Evolutionary conservation across 1,139 yeast genomes (phyloP).

Genomic region (Pichia inconspicua): DNA sequence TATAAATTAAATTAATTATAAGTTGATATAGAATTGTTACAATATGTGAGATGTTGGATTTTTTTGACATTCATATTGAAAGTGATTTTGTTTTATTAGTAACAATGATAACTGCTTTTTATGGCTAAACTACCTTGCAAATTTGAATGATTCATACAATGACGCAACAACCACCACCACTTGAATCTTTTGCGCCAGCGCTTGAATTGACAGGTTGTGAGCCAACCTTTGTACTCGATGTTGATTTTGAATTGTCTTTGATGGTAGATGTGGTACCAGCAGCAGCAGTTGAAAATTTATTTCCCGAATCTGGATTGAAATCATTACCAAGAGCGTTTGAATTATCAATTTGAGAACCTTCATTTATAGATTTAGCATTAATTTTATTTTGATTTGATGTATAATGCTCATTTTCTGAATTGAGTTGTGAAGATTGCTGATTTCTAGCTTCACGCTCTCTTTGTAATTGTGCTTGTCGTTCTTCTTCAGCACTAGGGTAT

Average conservation of each 20-base stretch:
- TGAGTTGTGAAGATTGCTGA: not conserved
- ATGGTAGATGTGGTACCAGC: not conserved
- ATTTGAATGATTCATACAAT: constrained; percentile 17
- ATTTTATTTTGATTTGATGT: not conserved
- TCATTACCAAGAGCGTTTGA: not conserved
- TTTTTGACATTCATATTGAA: no score
- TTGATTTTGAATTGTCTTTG: not conserved
- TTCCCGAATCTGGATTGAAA: not conserved
- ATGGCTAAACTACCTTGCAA: no score
- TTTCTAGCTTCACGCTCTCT: not conserved
- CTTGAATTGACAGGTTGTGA: constrained; percentile 3
- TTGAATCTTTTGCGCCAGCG: constrained; percentile 13
- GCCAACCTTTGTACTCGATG: not conserved
- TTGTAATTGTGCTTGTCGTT: constrained; percentile 8
- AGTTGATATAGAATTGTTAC: no score
- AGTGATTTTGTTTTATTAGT: no score
- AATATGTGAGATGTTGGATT: no score
- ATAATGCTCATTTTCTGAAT: not conserved
- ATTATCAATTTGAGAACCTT: not conserved
- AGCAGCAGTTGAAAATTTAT: not conserved
- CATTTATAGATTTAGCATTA: not conserved
- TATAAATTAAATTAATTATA: no score
- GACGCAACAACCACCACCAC: constrained; percentile 28
- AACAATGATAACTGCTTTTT: no score
- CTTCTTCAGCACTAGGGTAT: constrained; percentile 23